Percentiles rank a stretch among this genome's conserved stretches.
These are phyloP conservation scores for Kandelia obovata DNA, from an alignment of 345 rosid genomes.

Conservation along the genomic window DNA sequence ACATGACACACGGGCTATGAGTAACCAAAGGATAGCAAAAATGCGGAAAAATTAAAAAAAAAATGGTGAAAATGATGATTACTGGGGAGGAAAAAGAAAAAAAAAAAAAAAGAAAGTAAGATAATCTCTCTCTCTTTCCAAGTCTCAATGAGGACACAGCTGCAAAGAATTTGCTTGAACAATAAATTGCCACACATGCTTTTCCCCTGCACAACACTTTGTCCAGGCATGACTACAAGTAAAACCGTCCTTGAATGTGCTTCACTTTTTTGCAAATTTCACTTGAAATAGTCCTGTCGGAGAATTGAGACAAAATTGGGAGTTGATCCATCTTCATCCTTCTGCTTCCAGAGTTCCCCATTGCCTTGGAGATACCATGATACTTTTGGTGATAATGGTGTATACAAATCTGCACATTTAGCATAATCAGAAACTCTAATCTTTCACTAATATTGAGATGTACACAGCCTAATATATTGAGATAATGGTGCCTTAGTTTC, in stretches of 20 bases:
- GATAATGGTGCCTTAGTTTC: no score
- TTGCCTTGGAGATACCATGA: constrained; percentile 70
- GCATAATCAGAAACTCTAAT: constrained; percentile 7
- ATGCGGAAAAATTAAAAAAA: neutral
- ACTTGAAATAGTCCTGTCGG: constrained; percentile 60
- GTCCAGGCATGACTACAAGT: neutral
- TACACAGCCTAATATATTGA: no score
- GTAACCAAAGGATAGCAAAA: neutral
- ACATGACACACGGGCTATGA: constrained; percentile 4
- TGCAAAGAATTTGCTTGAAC: neutral
- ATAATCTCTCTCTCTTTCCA: no score
- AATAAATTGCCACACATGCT: constrained; percentile 11
- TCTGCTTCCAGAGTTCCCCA: constrained; percentile 55
- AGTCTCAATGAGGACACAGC: neutral
- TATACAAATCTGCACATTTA: constrained; percentile 50
- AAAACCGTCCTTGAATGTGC: neutral
- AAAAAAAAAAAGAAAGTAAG: no score
- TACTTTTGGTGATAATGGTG: constrained; percentile 62
- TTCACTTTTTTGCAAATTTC: neutral
- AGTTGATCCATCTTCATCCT: constrained; percentile 50
- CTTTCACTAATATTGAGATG: no score
- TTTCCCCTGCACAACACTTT: constrained; percentile 11
- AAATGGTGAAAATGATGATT: neutral
- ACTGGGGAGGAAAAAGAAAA: no score
- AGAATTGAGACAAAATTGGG: constrained; percentile 42